These are phyloP conservation scores for Bryoglossum gracile DNA, from an alignment of 495 filamentous ascomycete genomes.

Conservation along the genomic window DNA sequence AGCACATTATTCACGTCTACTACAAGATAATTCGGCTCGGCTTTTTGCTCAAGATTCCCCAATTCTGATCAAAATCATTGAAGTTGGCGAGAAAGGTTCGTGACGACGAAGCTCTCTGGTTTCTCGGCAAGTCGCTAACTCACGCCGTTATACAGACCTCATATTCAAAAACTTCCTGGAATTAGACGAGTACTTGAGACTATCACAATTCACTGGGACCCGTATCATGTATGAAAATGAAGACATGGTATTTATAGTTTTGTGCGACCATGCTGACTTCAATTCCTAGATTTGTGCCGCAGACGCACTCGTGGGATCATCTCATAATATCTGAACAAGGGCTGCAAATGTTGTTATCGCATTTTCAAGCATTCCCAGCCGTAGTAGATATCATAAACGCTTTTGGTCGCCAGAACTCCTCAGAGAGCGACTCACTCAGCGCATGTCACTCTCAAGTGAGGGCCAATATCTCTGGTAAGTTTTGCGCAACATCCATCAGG, in stretches of 20 bases:
- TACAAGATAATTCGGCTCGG: neutral
- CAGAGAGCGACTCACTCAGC: neutral
- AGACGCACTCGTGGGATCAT: neutral
- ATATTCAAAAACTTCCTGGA: neutral
- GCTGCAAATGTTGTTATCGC: neutral
- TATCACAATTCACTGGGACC: neutral
- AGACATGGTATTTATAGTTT: too few relatives aligned
- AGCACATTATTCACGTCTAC: neutral
- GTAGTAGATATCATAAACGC: neutral
- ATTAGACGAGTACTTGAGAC: neutral
- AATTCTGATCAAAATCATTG: neutral
- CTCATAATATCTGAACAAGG: neutral
- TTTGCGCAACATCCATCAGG: neutral
- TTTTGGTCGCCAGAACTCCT: neutral
- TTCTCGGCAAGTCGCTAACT: neutral
- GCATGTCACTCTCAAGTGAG: neutral
- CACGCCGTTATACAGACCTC: neutral
- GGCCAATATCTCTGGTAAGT: neutral
- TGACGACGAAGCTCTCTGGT: neutral
- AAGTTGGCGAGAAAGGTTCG: neutral
- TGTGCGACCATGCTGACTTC: neutral
- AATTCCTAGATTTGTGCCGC: neutral
- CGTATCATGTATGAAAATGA: neutral
- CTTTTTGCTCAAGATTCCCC: neutral
- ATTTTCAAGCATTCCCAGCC: neutral